phyloP scores from a whole-genome alignment of 106 monocot species.

The Cymbidium sinense region DNA sequence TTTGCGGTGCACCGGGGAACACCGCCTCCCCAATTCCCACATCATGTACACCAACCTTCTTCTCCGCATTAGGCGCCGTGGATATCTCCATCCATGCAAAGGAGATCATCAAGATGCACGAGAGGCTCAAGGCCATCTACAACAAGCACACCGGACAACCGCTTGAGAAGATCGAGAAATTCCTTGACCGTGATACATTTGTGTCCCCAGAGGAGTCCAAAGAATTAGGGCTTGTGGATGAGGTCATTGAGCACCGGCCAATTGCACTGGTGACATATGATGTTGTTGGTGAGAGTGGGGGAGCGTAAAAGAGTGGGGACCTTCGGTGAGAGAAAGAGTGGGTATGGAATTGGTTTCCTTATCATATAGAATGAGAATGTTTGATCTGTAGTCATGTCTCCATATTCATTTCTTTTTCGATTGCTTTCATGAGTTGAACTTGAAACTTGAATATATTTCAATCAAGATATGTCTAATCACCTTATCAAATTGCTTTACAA shows the following conservation, averaged over 20 bases:
- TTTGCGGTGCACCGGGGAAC: constrained; percentile 58
- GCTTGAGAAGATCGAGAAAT: constrained; percentile 64
- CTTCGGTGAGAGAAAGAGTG: too few relatives aligned
- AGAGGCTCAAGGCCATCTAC: too few relatives aligned
- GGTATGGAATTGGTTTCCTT: neutral
- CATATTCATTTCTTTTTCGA: neutral
- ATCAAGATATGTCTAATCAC: neutral
- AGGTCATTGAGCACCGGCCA: constrained; percentile 40
- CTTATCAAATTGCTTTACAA: neutral
- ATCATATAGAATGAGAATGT: too few relatives aligned
- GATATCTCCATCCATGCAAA: constrained; percentile 63
- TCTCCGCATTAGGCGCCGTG: constrained; percentile 26
- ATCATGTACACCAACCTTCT: constrained; percentile 90
- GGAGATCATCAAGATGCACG: too few relatives aligned
- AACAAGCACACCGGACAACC: too few relatives aligned
- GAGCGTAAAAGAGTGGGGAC: too few relatives aligned
- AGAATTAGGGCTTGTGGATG: constrained; percentile 56
- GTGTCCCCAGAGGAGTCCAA: constrained; percentile 71
- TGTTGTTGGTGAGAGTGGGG: constrained; percentile 7
- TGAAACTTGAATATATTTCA: constrained; percentile 3
- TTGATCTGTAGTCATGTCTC: neutral
- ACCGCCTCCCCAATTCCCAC: constrained; percentile 66
- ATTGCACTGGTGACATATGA: constrained; percentile 35
- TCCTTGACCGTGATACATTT: constrained; percentile 51
- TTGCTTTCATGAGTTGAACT: neutral